Base-by-base conservation (phyloP, 352 stramenopile genomes). In the Globisporangium lucens region DNA sequence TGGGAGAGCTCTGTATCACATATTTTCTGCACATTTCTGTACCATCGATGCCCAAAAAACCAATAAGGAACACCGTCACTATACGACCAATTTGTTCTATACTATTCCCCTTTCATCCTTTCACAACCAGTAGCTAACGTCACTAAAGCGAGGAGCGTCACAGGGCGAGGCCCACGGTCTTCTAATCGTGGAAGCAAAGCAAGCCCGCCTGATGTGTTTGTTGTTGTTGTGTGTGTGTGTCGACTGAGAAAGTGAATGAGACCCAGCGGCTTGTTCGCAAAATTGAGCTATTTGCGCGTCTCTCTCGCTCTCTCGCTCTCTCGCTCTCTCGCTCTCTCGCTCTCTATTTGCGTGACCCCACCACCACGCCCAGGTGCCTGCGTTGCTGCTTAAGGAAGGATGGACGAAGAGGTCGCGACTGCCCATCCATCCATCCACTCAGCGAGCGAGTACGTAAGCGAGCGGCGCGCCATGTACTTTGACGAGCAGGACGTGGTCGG, bases 401-500 rank as follows among this genome's bases (percentile, higher is more conserved):
- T 24, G 52, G 51, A n/a, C 35, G 52, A 33, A 38, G 27, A 38
- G 15, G 17, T 15, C 41, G 15, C 41, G 5, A 33, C 30, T 33
- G 6, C 5, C 30, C 5, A 33, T 33, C 30, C 30, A 33, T 33
- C 30, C 30, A 33, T 33, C 9, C 7, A n/a, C 0, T 13, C 13
- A 36, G 12, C 7, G 53, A 41, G 53, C 17, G 15, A 43, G 29
- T 9, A 22, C 29, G 41, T 29, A 9, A 27, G 36, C 52, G 17
- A 13, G 15, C 20, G 20, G 20, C n/a, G n/a, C 56, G 10, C 33
- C 63, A 77, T 81, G 72, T 69, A 76, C 51, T 65, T 79, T 63
- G 75, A 79, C 56, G 38, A 65, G 24, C 63, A 71, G 59, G 75
- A 82, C 67, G 70, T 70, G 29, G 70, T 70, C 53, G 67, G 71